Conservation (phyloP, 2,329 filamentous ascomycete species). For the Calonectria naviculata region DNA sequence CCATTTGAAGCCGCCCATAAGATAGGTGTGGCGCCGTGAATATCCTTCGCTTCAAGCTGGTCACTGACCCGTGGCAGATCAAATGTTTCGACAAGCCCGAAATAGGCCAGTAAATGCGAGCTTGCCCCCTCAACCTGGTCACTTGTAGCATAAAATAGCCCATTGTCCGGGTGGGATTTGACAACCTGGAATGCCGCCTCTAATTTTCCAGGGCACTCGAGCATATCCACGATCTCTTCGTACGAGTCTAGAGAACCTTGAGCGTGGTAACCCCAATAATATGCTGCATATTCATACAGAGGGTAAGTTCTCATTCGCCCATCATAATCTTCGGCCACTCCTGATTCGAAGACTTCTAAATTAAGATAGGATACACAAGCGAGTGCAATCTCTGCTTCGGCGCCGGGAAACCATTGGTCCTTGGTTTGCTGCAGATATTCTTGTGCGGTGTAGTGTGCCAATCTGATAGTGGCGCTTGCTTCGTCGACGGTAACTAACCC, state of each 20-base stretch:
- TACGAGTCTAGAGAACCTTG: background rate
- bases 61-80: background rate
- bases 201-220: background rate
- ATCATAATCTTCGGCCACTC: background rate
- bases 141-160: background rate
- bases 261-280: slow-evolving; percentile 4
- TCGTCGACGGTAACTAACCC: slow-evolving; percentile 8
- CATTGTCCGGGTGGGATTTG: background rate
- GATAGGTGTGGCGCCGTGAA: background rate
- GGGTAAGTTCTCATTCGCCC: background rate
- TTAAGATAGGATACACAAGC: slow-evolving; percentile 6
- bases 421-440: slow-evolving; percentile 9
- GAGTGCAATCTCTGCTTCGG: background rate
- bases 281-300: slow-evolving; percentile 5
- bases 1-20: slow-evolving; percentile 3
- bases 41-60: background rate
- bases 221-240: background rate
- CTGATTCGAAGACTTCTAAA: background rate
- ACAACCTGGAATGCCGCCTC: background rate
- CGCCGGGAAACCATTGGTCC: background rate
- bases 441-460: slow-evolving; percentile 8
- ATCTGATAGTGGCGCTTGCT: background rate
- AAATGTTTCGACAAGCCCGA: background rate
- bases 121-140: background rate
- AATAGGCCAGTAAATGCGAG: background rate